Percentiles rank a stretch among this genome's conserved stretches.
Conservation (phyloP, 345 rosid species). For the Salix dunnii region DNA sequence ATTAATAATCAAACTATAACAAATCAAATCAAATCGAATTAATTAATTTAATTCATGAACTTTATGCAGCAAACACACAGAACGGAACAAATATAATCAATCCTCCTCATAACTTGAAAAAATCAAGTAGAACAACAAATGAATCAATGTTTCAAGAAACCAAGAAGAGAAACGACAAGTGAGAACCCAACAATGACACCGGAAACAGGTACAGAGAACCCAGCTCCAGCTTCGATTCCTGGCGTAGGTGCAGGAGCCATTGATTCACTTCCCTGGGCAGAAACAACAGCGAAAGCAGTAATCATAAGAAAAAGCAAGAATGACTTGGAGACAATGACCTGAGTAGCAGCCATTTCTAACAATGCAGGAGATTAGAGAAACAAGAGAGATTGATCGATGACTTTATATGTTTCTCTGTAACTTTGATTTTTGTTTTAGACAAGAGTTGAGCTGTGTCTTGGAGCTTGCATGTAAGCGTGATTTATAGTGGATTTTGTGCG, state of each 20-base stretch:
- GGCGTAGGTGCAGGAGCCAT: conserved; percentile 10
- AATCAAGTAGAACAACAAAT: background rate
- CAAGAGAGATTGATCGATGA: background rate
- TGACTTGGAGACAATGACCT: background rate
- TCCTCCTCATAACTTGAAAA: background rate
- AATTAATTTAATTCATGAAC: background rate
- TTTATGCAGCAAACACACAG: too few species aligned
- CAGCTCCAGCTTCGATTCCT: conserved; percentile 17
- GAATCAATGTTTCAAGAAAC: background rate
- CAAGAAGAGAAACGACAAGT: background rate
- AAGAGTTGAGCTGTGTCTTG: background rate
- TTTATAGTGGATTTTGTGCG: background rate
- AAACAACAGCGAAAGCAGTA: too few species aligned
- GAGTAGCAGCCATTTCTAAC: background rate
- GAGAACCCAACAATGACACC: conserved; percentile 1
- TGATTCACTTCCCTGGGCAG: too few species aligned
- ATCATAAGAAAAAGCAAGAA: too few species aligned
- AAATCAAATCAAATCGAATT: background rate
- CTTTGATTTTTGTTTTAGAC: background rate
- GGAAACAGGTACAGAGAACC: background rate
- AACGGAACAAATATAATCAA: background rate
- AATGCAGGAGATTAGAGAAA: too few species aligned
- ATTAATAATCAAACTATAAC: too few species aligned
- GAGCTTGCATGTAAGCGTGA: background rate
- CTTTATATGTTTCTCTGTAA: background rate